phyloP scores from a whole-genome alignment of 345 rosid species.

The Populus alba region DNA sequence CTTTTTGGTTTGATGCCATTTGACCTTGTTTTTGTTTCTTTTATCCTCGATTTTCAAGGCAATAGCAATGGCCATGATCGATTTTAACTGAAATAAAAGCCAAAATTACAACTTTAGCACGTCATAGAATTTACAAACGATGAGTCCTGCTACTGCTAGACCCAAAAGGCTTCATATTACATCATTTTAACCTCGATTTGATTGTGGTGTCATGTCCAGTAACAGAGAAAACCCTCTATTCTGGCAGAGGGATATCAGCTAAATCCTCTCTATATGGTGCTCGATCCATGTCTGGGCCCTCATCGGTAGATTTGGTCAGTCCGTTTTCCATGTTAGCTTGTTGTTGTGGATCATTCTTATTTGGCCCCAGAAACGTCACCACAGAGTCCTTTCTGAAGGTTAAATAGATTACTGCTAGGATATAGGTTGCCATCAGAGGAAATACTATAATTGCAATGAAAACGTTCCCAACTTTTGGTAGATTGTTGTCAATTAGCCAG shows the following conservation, averaged over 20 bases:
- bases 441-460: conserved; percentile 52
- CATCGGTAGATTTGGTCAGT: background rate
- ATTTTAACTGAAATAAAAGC: background rate
- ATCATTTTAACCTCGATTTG: background rate
- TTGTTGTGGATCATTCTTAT: conserved; percentile 14
- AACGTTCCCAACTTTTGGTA: conserved; percentile 41
- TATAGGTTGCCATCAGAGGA: conserved; percentile 50
- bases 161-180: background rate
- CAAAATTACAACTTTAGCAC: background rate
- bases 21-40: too few species aligned
- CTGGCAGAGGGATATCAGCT: conserved; percentile 39
- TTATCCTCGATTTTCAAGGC: background rate
- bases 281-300: background rate
- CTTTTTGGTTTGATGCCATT: too few species aligned
- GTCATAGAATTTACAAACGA: background rate
- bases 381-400: conserved; percentile 46
- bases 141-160: background rate
- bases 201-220: background rate
- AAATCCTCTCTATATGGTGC: conserved; percentile 52
- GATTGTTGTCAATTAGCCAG: conserved; percentile 45
- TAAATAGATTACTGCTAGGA: conserved; percentile 43
- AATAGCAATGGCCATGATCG: background rate
- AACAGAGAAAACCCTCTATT: conserved; percentile 11
- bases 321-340: conserved; percentile 33
- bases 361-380: conserved; percentile 37